Evolutionary conservation across 2,329 filamentous ascomycete genomes (phyloP).

Genomic region (Colletotrichum sp.): DNA sequence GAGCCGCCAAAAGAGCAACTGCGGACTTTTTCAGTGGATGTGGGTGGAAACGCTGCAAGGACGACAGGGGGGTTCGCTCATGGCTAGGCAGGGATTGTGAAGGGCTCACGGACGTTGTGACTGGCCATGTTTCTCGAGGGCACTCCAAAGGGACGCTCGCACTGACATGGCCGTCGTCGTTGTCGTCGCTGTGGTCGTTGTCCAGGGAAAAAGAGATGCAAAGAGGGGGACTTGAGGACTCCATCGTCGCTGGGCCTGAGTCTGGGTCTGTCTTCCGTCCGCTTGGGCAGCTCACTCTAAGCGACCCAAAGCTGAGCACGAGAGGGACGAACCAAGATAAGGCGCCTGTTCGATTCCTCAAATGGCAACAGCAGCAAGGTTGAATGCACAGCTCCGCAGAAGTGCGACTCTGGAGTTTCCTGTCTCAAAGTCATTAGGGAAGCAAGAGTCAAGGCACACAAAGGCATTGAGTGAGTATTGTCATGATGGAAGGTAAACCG

Average conservation of each 20-base stretch:
- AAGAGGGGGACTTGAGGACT: not conserved
- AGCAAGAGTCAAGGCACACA: not conserved
- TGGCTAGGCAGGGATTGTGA: constrained; percentile 13
- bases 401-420: not conserved
- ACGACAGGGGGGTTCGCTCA: constrained; percentile 11
- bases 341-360: not conserved
- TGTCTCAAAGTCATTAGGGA: not conserved
- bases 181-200: not conserved
- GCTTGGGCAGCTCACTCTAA: not conserved
- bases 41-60: not conserved
- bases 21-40: constrained; percentile 7
- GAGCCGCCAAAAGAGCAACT: not conserved
- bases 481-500: not conserved
- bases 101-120: constrained; percentile 11
- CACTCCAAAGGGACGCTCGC: not conserved
- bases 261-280: not conserved
- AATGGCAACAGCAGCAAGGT: not conserved
- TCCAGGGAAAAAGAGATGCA: not conserved
- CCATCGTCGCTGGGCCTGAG: not conserved
- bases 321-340: not conserved
- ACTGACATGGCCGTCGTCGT: not conserved
- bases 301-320: not conserved
- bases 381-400: not conserved
- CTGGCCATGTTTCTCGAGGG: constrained; percentile 19
- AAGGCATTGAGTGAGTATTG: not conserved